These are phyloP conservation scores for Fusarium sp. DNA, from an alignment of 2,329 filamentous ascomycete genomes.

Conservation along the genomic window DNA sequence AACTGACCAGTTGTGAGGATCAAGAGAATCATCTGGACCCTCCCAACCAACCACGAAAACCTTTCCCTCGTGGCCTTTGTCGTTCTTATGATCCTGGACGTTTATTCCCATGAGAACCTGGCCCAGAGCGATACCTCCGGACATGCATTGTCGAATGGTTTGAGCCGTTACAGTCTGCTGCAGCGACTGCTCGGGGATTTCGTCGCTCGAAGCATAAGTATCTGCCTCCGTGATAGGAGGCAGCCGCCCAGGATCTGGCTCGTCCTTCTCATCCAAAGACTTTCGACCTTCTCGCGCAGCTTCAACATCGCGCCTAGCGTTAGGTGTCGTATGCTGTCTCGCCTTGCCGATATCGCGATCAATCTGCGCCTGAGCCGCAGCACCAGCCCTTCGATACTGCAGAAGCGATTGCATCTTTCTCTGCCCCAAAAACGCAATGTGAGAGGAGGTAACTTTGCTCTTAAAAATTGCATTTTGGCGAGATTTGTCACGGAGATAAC, in stretches of 20 bases:
- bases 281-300: not conserved
- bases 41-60: constrained; percentile 48
- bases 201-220: not conserved
- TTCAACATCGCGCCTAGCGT: not conserved
- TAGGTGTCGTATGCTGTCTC: not conserved
- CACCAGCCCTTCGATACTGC: constrained; percentile 29
- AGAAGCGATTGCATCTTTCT: constrained; percentile 31
- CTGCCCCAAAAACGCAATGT: not conserved
- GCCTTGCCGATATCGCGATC: constrained; percentile 30
- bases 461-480: not conserved
- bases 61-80: constrained; percentile 34
- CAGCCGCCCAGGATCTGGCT: not conserved
- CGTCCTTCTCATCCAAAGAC: not conserved
- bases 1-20: constrained; percentile 58
- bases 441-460: too few relatives aligned
- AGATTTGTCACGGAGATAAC: constrained; percentile 11
- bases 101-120: constrained; percentile 46
- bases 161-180: constrained; percentile 5
- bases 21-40: constrained; percentile 51
- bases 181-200: not conserved
- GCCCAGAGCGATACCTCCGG: constrained; percentile 36
- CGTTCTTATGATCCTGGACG: constrained; percentile 41
- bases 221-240: not conserved
- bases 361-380: constrained; percentile 34
- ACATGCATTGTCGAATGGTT: constrained; percentile 16